phyloP scores from a whole-genome alignment of 306 rosid genomes.

The Astragalus membranaceus region DNA sequence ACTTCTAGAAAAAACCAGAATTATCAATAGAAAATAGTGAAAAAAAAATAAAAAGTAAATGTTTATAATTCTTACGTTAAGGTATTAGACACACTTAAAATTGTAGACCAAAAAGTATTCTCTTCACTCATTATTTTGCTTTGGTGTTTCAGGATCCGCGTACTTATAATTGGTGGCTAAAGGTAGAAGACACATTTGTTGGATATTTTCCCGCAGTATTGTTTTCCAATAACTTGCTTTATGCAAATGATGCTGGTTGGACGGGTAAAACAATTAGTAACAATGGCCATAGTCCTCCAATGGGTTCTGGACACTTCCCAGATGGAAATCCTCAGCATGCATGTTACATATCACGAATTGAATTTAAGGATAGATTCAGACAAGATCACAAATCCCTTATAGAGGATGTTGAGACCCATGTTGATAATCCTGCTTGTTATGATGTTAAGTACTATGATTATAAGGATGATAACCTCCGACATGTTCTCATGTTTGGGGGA shows the following conservation, averaged over 20 bases:
- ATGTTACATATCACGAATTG: not conserved
- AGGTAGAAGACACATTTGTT: accelerated
- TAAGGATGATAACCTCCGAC: too few species aligned
- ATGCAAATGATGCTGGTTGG: not conserved
- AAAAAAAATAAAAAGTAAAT: too few species aligned
- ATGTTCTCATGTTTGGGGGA: not conserved
- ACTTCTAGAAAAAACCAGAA: too few species aligned
- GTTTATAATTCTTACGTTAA: too few species aligned
- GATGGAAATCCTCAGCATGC: not conserved
- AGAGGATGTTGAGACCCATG: too few species aligned
- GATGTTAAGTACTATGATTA: not conserved
- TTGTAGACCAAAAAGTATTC: too few species aligned
- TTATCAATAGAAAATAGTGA: too few species aligned
- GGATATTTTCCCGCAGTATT: not conserved
- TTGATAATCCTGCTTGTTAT: not conserved
- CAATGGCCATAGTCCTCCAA: not conserved
- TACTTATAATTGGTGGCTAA: not conserved
- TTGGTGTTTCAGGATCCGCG: not conserved
- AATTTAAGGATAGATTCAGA: not conserved
- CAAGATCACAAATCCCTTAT: not conserved
- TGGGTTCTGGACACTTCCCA: not conserved
- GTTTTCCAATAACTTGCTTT: not conserved
- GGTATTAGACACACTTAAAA: too few species aligned
- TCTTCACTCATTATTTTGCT: too few species aligned
- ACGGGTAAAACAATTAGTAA: not conserved